Evolutionary conservation across 2,329 filamentous ascomycete genomes (phyloP), one percentile per base, ranked within the genome.

Genomic region (Colletotrichum sp.): DNA sequence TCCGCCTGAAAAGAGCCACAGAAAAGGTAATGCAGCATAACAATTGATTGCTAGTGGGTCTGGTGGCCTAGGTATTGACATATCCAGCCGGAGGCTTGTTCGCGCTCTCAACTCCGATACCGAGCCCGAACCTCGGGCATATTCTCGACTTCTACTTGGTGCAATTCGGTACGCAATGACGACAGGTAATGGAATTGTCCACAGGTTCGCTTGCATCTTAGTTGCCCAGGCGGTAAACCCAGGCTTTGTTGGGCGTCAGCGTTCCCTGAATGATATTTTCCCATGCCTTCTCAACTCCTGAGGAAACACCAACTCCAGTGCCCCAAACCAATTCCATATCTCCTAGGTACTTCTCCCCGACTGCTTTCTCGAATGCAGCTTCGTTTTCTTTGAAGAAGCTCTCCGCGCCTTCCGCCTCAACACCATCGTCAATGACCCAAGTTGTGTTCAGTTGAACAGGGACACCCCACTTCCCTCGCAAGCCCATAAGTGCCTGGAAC

Each of bases 381-480:
- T 65, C 21, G 10, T 49, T 24, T 1, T 30, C 74, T 5, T 24
- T 6, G 1, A 52, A 64, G 28, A 69, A 69, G 4, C 34, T 21
- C 8, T 70, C 71, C n/a, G 60, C 57, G 24, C 74, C 76, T 36
- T 75, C 66, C 8, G 39, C 30, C 12, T 34, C 32, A n/a, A 64
- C 34, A 2, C 66, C 77, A n/a, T 55, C 68, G n/a, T 79, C 77
- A 6, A 76, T 12, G 6, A 77, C 64, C 10, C 15, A 64, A 3
- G 75, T 77, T 8, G 77, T 78, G 63, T 78, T 78, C 32, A 78
- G 68, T 26, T 71, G 67, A 8, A 71, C 26, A 12, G 30, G 34
- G 16, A 21, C 18, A 4, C 26, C 55, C 75, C 71, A 75, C 21
- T 57, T 71, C 39, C 52, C 28, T 32, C 16, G 13, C n/a, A 57